Conservation (phyloP, 495 filamentous ascomycete species). For the Aspergillus haitiensis region DNA sequence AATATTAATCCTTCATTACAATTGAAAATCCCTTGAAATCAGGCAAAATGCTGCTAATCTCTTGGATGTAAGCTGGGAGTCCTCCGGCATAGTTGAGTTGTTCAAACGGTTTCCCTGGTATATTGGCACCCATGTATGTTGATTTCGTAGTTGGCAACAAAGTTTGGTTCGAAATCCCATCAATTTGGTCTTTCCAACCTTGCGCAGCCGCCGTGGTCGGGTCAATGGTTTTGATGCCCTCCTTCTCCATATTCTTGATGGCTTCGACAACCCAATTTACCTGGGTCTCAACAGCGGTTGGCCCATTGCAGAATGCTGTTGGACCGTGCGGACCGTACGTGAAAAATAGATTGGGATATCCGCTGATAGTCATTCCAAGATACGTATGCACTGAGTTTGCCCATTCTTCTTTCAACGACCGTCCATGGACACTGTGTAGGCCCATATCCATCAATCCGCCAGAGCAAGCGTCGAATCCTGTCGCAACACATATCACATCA, state of each 20-base stretch:
- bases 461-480: conserved; percentile 56
- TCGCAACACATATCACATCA: conserved; percentile 56
- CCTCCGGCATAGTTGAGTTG: conserved; percentile 47
- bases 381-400: conserved; percentile 43
- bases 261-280: conserved; percentile 53
- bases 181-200: conserved; percentile 45
- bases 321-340: conserved; percentile 53
- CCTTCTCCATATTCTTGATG: conserved; percentile 41
- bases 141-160: conserved; percentile 49
- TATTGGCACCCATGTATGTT: conserved; percentile 54
- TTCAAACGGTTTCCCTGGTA: conserved; percentile 52
- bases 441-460: conserved; percentile 39
- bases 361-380: conserved; percentile 48
- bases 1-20: no score
- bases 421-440: conserved; percentile 44
- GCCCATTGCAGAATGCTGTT: conserved; percentile 51
- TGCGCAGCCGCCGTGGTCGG: conserved; percentile 47
- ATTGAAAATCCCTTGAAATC: not conserved
- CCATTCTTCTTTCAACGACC: conserved; percentile 51
- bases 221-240: conserved; percentile 44
- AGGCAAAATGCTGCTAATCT: conserved; percentile 33
- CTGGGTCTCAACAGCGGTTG: conserved; percentile 48
- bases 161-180: conserved; percentile 41
- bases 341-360: conserved; percentile 58
- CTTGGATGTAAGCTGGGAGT: conserved; percentile 34